phyloP scores from a whole-genome alignment of 2,329 filamentous ascomycete species.

The Neopestalotiopsis sp. region DNA sequence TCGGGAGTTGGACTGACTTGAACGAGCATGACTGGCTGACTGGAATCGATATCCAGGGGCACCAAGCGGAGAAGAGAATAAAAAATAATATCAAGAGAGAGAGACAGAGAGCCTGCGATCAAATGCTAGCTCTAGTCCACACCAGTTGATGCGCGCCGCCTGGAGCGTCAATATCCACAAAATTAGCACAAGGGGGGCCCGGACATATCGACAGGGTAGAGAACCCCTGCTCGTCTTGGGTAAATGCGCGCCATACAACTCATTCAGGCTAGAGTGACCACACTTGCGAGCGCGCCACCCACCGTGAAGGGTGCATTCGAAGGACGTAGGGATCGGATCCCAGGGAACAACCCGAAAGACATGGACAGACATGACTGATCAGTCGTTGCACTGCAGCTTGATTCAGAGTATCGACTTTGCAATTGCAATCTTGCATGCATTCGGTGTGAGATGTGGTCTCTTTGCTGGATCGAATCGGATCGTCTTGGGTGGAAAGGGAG shows the following conservation, averaged over 20 bases:
- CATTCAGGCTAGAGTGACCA: conserved; percentile 15
- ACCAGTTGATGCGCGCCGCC: conserved; percentile 12
- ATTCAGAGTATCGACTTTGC: not conserved
- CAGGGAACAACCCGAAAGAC: not conserved
- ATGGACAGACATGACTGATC: not conserved
- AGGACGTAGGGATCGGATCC: not conserved
- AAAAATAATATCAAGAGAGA: not conserved
- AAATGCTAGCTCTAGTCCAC: not conserved
- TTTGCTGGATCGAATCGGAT: conserved; percentile 13
- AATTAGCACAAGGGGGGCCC: conserved; percentile 18
- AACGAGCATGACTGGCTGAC: not conserved
- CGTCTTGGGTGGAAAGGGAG: not conserved
- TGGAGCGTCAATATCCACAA: conserved; percentile 14
- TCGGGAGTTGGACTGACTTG: conserved; percentile 1
- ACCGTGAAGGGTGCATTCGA: not conserved
- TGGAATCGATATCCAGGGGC: conserved; percentile 16
- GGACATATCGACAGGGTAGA: not conserved
- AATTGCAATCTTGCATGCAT: conserved; percentile 1
- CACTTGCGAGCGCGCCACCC: not conserved
- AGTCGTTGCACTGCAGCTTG: not conserved
- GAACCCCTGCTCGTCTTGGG: conserved; percentile 13
- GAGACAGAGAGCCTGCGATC: not conserved
- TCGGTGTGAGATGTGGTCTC: conserved; percentile 6
- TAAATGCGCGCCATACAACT: not conserved
- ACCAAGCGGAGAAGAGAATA: not conserved